These are phyloP conservation scores for Conticribra weissflogii DNA, from an alignment of 108 stramenopile species.

Conservation along the genomic window DNA sequence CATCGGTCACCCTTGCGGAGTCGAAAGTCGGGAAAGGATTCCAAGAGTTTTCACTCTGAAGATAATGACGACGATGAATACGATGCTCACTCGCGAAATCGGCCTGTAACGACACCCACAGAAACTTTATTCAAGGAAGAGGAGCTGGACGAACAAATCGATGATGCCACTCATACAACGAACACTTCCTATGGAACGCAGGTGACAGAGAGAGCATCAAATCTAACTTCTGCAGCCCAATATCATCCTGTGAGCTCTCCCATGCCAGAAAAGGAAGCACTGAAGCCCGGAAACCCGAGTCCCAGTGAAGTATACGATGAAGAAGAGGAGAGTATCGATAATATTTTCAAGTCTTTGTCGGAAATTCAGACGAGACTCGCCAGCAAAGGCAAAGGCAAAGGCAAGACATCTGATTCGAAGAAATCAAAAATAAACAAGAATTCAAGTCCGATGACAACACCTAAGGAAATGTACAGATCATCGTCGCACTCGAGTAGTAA, in stretches of 20 bases:
- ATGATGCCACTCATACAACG: conserved; percentile 12
- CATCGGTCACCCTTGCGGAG: not conserved
- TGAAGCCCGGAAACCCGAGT: not conserved
- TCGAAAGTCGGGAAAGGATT: not conserved
- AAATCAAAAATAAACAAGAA: conserved; percentile 14
- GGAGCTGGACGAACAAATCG: conserved; percentile 18
- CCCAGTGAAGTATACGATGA: conserved; percentile 17
- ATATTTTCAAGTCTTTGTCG: conserved; percentile 49
- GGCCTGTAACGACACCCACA: not conserved
- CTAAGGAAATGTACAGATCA: not conserved
- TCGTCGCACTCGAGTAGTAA: not conserved
- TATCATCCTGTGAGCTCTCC: not conserved
- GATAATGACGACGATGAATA: not conserved
- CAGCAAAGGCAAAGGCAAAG: conserved; percentile 31
- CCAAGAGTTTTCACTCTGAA: not conserved
- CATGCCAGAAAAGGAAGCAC: not conserved
- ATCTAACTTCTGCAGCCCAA: conserved; percentile 3
- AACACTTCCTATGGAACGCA: conserved; percentile 20
- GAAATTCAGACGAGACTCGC: conserved; percentile 51
- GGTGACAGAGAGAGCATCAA: conserved; percentile 32
- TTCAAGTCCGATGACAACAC: not conserved
- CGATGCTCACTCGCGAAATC: not conserved
- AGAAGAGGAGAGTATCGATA: conserved; percentile 45
- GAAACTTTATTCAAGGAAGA: conserved; percentile 2
- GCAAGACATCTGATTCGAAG: not conserved